Conservation (phyloP, 2,329 filamentous ascomycete genomes). For the Colletotrichum sp. region DNA sequence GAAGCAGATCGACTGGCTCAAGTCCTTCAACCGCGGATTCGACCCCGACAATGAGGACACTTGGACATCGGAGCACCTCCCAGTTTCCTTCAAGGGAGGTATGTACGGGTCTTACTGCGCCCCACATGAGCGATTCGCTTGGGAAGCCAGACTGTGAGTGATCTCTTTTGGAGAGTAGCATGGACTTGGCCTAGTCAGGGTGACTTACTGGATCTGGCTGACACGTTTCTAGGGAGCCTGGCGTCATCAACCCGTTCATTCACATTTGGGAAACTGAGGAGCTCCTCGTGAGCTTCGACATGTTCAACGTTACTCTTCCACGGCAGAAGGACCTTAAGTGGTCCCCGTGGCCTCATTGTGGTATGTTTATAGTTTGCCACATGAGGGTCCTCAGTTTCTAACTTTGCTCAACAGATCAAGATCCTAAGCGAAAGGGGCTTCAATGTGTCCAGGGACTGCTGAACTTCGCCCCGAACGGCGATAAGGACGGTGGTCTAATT, state of each 20-base stretch:
- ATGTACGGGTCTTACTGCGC: slow-evolving; percentile 45
- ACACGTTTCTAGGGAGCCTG: slow-evolving; percentile 32
- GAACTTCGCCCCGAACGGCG: slow-evolving; percentile 49
- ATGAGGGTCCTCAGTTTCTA: neutral
- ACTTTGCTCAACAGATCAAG: slow-evolving; percentile 35
- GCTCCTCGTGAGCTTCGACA: slow-evolving; percentile 31
- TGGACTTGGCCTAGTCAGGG: neutral
- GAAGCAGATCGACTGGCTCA: slow-evolving; percentile 47
- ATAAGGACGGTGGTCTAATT: slow-evolving; percentile 50
- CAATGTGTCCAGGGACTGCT: slow-evolving; percentile 45
- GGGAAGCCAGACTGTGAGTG: slow-evolving; percentile 41
- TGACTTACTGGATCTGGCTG: neutral
- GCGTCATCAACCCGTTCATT: slow-evolving; percentile 42
- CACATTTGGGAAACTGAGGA: slow-evolving; percentile 41
- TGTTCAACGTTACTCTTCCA: slow-evolving; percentile 46
- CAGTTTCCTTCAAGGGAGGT: slow-evolving; percentile 46
- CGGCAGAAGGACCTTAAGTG: slow-evolving; percentile 20
- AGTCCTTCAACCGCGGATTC: slow-evolving; percentile 44
- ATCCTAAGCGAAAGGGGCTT: slow-evolving; percentile 27
- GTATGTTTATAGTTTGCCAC: neutral
- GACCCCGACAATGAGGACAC: slow-evolving; percentile 41
- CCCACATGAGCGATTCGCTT: slow-evolving; percentile 46
- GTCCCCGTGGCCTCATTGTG: slow-evolving; percentile 6
- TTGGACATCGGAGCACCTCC: slow-evolving; percentile 48
- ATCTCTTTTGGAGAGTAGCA: neutral